Conservation (phyloP, 805 yeast species). For the Priceomyces fermenticarens region DNA sequence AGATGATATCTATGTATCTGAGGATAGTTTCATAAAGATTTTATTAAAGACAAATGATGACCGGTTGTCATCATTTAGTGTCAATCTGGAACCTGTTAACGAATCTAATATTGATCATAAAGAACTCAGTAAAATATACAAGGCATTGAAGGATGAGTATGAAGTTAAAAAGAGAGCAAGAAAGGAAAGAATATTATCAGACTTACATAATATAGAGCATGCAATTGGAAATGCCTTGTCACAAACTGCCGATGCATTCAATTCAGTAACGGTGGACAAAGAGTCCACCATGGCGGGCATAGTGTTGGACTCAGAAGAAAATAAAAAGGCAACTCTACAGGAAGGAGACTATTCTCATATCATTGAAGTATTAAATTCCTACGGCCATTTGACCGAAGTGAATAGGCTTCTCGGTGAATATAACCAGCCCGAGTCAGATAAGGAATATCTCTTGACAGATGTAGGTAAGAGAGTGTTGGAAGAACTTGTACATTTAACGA, state of each 20-base stretch:
- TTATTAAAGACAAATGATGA: slow-evolving; percentile 25
- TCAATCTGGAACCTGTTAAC: slow-evolving; percentile 6
- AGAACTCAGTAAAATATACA: slow-evolving; percentile 21
- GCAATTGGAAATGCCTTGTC: slow-evolving; percentile 14
- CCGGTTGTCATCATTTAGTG: slow-evolving; percentile 18
- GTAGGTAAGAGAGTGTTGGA: too few species aligned
- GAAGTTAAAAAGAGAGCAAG: slow-evolving; percentile 12
- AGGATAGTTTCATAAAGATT: slow-evolving; percentile 16
- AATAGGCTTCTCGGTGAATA: too few species aligned
- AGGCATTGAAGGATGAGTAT: slow-evolving; percentile 22
- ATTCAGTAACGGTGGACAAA: too few species aligned
- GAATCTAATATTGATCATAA: not conserved
- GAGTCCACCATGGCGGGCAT: too few species aligned
- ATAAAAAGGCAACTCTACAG: too few species aligned
- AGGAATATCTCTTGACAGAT: too few species aligned
- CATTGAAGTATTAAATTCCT: too few species aligned
- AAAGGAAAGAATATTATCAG: slow-evolving; percentile 9
- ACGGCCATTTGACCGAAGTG: too few species aligned
- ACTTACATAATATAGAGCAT: slow-evolving; percentile 7
- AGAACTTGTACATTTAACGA: too few species aligned
- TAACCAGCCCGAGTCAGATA: too few species aligned
- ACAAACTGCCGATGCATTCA: not conserved
- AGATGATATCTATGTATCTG: slow-evolving; percentile 12
- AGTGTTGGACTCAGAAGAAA: too few species aligned
- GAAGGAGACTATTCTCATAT: too few species aligned